phyloP scores from a whole-genome alignment of 768 basidiomycete species.

The Chalciporus piperatus region DNA sequence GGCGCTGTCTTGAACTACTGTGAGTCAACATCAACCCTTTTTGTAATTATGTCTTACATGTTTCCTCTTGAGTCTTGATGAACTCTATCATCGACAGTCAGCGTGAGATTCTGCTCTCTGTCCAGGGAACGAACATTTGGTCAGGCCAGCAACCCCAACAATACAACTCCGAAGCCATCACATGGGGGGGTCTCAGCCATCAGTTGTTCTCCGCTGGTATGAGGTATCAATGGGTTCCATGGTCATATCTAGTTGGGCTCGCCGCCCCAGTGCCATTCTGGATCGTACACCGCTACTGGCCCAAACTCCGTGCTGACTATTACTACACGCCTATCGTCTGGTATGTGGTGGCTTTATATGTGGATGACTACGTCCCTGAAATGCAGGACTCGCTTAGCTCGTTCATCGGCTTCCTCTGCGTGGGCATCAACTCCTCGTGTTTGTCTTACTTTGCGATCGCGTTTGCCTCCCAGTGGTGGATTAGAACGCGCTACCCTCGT shows the following conservation, averaged over 20 bases:
- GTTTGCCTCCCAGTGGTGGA: constrained; percentile 38
- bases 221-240: constrained; percentile 41
- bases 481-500: constrained; percentile 34
- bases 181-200: constrained; percentile 39
- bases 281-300: constrained; percentile 36
- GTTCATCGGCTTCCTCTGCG: constrained; percentile 15
- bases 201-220: constrained; percentile 31
- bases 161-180: constrained; percentile 34
- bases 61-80: constrained; percentile 46
- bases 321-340: constrained; percentile 31
- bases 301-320: constrained; percentile 26
- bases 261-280: constrained; percentile 40
- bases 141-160: constrained; percentile 30
- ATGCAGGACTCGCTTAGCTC: constrained; percentile 6
- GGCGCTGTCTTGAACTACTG: constrained; percentile 48
- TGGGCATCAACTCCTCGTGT: constrained; percentile 29
- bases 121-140: constrained; percentile 48
- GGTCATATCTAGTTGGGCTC: constrained; percentile 33
- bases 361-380: neutral
- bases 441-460: constrained; percentile 19
- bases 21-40: constrained; percentile 13
- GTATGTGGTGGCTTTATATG: constrained; percentile 11
- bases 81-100: constrained; percentile 54
- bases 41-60: no score
- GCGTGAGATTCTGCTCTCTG: constrained; percentile 47